A percentile compares a stretch with the other conserved stretches of the same genome.
Conservation (phyloP, 768 basidiomycete genomes). For the Tremella yokohamensis region DNA sequence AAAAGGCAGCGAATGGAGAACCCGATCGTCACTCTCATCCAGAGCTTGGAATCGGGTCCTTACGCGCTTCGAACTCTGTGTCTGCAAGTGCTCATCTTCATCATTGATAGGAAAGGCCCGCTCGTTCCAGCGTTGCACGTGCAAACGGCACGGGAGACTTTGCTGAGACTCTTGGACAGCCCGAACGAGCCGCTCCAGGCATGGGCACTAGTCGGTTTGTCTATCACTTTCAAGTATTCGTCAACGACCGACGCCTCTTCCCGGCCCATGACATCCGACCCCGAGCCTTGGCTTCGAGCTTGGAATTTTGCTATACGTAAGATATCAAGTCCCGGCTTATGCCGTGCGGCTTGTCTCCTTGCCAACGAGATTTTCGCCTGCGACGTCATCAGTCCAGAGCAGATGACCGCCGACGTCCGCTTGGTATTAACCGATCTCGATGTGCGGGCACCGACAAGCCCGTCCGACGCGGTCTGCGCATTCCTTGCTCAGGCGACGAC, state of each 20-base stretch:
- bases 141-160: constrained; percentile 54
- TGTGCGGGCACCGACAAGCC: constrained; percentile 81
- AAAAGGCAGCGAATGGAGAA: constrained; percentile 37
- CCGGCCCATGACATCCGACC: no score
- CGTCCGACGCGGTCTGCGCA: constrained; percentile 83
- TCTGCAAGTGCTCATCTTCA: constrained; percentile 77
- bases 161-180: constrained; percentile 62
- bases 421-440: constrained; percentile 74
- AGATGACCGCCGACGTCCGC: constrained; percentile 70
- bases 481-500: constrained; percentile 69
- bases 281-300: constrained; percentile 63
- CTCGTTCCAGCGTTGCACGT: constrained; percentile 57
- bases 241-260: not conserved
- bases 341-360: constrained; percentile 73
- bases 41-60: constrained; percentile 8
- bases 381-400: constrained; percentile 56
- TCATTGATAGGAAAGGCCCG: constrained; percentile 74
- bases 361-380: constrained; percentile 58
- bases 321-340: constrained; percentile 63
- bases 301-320: constrained; percentile 82
- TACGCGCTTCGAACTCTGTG: constrained; percentile 50
- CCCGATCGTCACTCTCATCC: constrained; percentile 20
- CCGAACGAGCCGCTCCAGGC: constrained; percentile 74
- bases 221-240: not conserved
- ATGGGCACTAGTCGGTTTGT: constrained; percentile 69